Percentiles rank a stretch among this genome's conserved stretches.
phyloP scores from a whole-genome alignment of 257 asterid species.

The Scutellaria galericulata region DNA sequence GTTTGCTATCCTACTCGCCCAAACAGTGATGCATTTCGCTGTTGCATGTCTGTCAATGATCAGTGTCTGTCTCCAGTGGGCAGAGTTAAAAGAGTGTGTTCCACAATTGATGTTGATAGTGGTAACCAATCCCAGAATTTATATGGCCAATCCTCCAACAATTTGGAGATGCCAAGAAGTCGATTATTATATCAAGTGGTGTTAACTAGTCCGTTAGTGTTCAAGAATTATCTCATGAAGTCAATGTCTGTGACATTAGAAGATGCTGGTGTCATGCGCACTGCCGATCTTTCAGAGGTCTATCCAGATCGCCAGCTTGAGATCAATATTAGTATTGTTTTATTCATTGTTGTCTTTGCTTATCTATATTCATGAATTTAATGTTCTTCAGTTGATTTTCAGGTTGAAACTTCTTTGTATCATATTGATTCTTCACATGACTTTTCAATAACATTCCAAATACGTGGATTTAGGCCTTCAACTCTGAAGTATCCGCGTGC shows the following conservation, averaged over 20 bases:
- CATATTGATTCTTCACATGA: constrained; percentile 92
- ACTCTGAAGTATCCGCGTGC: constrained; percentile 82
- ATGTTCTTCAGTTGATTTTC: constrained; percentile 45
- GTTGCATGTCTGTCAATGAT: constrained; percentile 75
- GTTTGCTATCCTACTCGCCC: constrained; percentile 97
- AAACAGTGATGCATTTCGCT: constrained; percentile 91
- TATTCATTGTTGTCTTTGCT: constrained; percentile 17
- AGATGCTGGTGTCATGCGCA: constrained; percentile 70
- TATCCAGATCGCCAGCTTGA: constrained; percentile 33
- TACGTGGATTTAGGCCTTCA: constrained; percentile 75
- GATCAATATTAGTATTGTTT: constrained; percentile 16
- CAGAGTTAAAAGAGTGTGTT: constrained; percentile 48
- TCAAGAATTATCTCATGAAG: constrained; percentile 84
- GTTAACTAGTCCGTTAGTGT: constrained; percentile 74
- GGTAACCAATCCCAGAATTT: constrained; percentile 42
- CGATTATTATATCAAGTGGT: constrained; percentile 70
- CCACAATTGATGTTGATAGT: constrained; percentile 41
- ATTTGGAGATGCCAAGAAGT: constrained; percentile 55
- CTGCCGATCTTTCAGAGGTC: constrained; percentile 79
- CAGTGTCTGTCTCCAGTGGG: constrained; percentile 69
- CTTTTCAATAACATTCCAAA: constrained; percentile 66
- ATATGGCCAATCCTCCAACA: constrained; percentile 43
- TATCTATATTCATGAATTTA: constrained; percentile 29
- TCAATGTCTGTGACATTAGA: constrained; percentile 74
- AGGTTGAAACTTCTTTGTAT: constrained; percentile 91